Conservation (phyloP, 225 moss, liverwort and hornwort species). For the Polytrichum commune region DNA sequence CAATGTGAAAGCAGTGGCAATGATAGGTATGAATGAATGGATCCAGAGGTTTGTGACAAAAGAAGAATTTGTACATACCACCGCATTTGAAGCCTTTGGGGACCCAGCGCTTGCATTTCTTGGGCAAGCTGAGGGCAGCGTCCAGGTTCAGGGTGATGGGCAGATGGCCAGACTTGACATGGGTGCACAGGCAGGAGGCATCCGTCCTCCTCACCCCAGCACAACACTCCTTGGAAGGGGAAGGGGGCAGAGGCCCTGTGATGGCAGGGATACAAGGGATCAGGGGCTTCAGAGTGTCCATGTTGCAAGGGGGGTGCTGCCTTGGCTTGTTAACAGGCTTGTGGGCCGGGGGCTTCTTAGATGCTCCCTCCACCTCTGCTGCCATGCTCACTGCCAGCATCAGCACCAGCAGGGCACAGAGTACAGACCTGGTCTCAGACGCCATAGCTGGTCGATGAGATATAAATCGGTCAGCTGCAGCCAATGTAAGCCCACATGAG, state of each 20-base stretch:
- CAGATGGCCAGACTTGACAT: neutral
- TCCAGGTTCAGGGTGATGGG: slow-evolving; percentile 2
- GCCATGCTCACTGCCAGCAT: too few species aligned
- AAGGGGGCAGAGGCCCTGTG: neutral
- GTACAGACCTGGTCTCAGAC: too few species aligned
- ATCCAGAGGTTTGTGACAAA: too few species aligned
- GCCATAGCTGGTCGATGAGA: too few species aligned
- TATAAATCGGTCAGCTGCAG: too few species aligned
- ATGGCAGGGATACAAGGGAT: slow-evolving; percentile 3
- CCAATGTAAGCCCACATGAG: too few species aligned
- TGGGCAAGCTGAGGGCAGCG: slow-evolving; percentile 9
- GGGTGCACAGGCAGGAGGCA: neutral
- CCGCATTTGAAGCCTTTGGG: slow-evolving; percentile 2
- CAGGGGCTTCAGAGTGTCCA: neutral
- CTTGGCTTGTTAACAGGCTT: neutral
- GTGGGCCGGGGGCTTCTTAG: neutral
- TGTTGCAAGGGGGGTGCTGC: neutral
- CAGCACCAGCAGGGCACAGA: too few species aligned
- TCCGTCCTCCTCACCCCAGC: slow-evolving; percentile 2
- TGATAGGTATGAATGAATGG: too few species aligned
- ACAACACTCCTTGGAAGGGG: neutral
- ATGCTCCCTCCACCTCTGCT: neutral
- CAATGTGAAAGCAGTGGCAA: too few species aligned
- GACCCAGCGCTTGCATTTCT: slow-evolving; percentile 8
- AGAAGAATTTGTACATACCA: neutral